Evolutionary conservation across 1,284 basidiomycete genomes (phyloP).

Genomic region (Entoloma clypeatum): DNA sequence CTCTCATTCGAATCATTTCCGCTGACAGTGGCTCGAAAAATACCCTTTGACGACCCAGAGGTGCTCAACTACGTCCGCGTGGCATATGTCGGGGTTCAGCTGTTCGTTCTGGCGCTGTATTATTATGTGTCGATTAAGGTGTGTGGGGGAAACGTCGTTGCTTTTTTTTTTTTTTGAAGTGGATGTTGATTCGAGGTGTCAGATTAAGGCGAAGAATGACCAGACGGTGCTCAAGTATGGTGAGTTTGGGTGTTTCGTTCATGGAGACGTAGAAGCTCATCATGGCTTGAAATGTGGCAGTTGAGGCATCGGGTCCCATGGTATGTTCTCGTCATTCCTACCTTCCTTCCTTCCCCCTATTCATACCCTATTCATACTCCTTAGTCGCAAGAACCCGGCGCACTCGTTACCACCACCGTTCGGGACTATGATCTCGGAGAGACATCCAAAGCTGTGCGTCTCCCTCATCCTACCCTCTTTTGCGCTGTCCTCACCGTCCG

Average conservation of each 20-base stretch:
- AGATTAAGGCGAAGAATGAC: slow-evolving; percentile 96
- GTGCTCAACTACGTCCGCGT: slow-evolving; percentile 81
- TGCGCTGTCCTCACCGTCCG: background rate
- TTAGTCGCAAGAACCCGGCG: slow-evolving; percentile 69
- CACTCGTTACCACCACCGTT: slow-evolving; percentile 89
- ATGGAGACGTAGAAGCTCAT: background rate
- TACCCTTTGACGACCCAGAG: slow-evolving; percentile 89
- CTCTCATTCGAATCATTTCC: slow-evolving; percentile 15
- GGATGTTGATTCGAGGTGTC: too few species aligned
- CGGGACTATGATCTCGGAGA: slow-evolving; percentile 92
- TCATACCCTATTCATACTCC: slow-evolving; percentile 7
- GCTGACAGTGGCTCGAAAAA: slow-evolving; percentile 75
- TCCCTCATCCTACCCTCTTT: background rate
- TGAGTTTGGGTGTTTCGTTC: slow-evolving; percentile 29
- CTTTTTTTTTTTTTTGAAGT: too few species aligned
- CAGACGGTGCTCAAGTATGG: slow-evolving; percentile 93
- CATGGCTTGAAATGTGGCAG: slow-evolving; percentile 33
- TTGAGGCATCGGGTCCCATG: slow-evolving; percentile 60
- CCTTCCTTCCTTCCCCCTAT: background rate
- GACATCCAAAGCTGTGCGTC: slow-evolving; percentile 78
- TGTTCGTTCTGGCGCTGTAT: slow-evolving; percentile 67
- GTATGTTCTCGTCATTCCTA: slow-evolving; percentile 34
- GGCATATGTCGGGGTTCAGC: slow-evolving; percentile 77
- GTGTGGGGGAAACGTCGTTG: too few species aligned
- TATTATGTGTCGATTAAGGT: slow-evolving; percentile 73